Conservation (phyloP, 768 basidiomycete species). For the Hirschioporus abietinus region DNA sequence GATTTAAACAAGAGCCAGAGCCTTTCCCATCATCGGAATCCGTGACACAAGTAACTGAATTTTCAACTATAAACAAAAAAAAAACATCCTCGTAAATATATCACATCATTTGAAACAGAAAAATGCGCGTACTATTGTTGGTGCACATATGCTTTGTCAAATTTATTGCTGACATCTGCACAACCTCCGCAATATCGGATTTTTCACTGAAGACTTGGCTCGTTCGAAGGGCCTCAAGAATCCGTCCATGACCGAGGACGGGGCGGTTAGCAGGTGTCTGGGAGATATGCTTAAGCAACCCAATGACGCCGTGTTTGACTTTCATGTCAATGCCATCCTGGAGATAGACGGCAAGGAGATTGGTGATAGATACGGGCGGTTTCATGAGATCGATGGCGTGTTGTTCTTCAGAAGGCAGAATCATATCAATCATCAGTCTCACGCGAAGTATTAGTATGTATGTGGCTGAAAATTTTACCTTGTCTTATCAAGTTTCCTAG, state of each 20-base stretch:
- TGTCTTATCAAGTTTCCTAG: slow-evolving; percentile 76
- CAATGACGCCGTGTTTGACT: slow-evolving; percentile 84
- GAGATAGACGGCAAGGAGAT: slow-evolving; percentile 58
- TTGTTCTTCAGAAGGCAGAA: slow-evolving; percentile 37
- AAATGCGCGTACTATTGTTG: slow-evolving; percentile 50
- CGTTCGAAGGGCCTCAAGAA: slow-evolving; percentile 55
- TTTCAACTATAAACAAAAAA: slow-evolving; percentile 30
- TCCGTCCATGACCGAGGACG: slow-evolving; percentile 51
- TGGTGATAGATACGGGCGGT: slow-evolving; percentile 52
- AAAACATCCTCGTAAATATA: background rate
- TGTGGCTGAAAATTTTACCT: slow-evolving; percentile 40
- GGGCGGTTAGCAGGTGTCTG: slow-evolving; percentile 53
- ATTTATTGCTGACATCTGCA: slow-evolving; percentile 86
- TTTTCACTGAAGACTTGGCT: slow-evolving; percentile 69
- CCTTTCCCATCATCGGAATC: slow-evolving; percentile 28
- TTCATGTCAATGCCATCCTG: slow-evolving; percentile 61
- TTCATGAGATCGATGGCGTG: slow-evolving; percentile 50
- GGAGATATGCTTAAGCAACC: slow-evolving; percentile 82
- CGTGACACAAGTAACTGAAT: slow-evolving; percentile 46
- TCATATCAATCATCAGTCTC: slow-evolving; percentile 15
- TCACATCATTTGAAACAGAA: slow-evolving; percentile 10
- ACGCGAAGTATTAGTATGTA: background rate
- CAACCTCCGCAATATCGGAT: slow-evolving; percentile 78
- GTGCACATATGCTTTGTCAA: slow-evolving; percentile 86
- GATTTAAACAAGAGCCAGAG: slow-evolving; percentile 44